phyloP scores from a whole-genome alignment of 495 filamentous ascomycete genomes.

The Aspergillus homomorphus region DNA sequence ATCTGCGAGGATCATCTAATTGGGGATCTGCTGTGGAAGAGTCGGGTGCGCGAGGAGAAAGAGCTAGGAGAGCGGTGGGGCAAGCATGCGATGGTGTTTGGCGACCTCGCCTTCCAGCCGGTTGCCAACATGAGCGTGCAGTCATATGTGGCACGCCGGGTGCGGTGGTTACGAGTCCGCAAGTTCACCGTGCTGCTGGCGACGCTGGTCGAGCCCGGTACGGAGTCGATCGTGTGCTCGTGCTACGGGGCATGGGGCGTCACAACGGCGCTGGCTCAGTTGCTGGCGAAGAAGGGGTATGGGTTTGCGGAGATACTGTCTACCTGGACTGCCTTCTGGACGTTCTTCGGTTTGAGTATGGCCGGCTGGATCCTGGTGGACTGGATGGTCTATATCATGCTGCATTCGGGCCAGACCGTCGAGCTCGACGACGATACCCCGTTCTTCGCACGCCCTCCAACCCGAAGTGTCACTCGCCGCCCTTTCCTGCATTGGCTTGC shows the following conservation, averaged over 20 bases:
- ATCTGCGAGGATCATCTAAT: constrained; percentile 99
- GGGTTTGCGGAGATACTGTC: constrained; percentile 34
- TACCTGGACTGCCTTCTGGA: constrained; percentile 67
- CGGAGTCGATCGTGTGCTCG: constrained; percentile 83
- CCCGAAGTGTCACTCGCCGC: constrained; percentile 36
- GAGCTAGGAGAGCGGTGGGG: constrained; percentile 48
- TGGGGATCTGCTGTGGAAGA: constrained; percentile 83
- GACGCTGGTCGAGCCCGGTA: constrained; percentile 90
- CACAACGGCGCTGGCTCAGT: constrained; percentile 65
- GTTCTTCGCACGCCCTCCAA: constrained; percentile 56
- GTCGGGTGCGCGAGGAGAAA: constrained; percentile 43
- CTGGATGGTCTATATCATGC: constrained; percentile 63
- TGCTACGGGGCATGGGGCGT: constrained; percentile 74
- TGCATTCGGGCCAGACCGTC: constrained; percentile 70
- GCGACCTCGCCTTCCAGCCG: constrained; percentile 87
- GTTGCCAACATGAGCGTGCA: constrained; percentile 74
- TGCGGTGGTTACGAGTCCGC: constrained; percentile 87
- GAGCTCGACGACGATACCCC: constrained; percentile 72
- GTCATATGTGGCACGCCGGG: constrained; percentile 77
- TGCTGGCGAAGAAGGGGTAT: constrained; percentile 51
- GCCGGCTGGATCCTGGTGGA: constrained; percentile 71
- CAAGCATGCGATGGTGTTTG: constrained; percentile 80
- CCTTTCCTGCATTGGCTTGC: constrained; percentile 67
- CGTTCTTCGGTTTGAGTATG: constrained; percentile 65
- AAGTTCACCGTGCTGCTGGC: constrained; percentile 91